Evolutionary conservation across 78 protist species (phyloP).

Genomic region (Andalucia godoyi): DNA sequence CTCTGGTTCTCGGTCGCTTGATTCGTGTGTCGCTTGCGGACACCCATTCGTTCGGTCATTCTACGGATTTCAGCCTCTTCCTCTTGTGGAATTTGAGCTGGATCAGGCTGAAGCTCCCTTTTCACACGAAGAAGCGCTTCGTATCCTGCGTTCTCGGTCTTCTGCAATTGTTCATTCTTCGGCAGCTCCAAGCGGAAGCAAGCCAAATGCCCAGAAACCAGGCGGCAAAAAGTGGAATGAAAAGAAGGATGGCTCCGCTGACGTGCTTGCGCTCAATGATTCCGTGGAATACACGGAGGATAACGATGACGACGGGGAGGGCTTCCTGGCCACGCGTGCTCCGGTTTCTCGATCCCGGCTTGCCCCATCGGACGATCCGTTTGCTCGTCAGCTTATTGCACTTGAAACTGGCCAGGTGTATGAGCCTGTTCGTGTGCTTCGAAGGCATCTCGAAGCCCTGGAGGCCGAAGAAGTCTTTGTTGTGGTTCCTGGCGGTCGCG

Average conservation of each 20-base stretch:
- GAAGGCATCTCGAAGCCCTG: background rate
- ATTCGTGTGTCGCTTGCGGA: constrained; percentile 18
- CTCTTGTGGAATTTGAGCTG: constrained; percentile 36
- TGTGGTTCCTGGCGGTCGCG: background rate
- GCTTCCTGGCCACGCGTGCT: too few relatives aligned
- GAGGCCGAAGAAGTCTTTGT: constrained; percentile 13
- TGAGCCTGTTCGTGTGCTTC: background rate
- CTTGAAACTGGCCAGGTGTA: background rate
- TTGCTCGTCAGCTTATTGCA: background rate
- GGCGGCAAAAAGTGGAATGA: background rate
- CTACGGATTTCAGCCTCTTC: constrained; percentile 33
- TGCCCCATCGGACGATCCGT: constrained; percentile 18
- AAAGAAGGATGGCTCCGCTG: background rate
- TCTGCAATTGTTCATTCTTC: too few relatives aligned
- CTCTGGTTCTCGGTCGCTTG: too few relatives aligned
- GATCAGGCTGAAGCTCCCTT: constrained; percentile 2
- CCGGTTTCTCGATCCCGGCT: too few relatives aligned
- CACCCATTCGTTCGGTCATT: constrained; percentile 42
- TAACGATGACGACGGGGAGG: background rate
- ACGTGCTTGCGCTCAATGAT: constrained; percentile 1
- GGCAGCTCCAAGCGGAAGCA: too few relatives aligned
- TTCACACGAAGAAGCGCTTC: constrained; percentile 7
- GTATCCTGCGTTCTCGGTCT: background rate
- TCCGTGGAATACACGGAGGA: background rate
- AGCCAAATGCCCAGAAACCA: background rate